These are phyloP conservation scores for Phialophora chinensis DNA, from an alignment of 2,329 filamentous ascomycete genomes.

Conservation along the genomic window DNA sequence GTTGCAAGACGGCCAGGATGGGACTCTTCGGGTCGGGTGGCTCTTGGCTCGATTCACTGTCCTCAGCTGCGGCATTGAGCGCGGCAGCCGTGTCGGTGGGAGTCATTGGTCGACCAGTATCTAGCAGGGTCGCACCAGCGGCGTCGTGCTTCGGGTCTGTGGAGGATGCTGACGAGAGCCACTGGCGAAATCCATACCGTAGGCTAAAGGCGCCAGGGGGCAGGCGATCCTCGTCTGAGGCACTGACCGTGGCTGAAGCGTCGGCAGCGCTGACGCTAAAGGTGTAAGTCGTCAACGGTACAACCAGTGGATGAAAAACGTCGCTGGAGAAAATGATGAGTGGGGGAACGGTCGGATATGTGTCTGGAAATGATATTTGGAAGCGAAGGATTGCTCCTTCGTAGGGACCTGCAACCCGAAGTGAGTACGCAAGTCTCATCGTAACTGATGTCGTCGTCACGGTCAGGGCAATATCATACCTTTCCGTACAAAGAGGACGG, in stretches of 20 bases:
- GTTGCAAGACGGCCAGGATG: slow-evolving; percentile 60
- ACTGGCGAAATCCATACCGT: slow-evolving; percentile 85
- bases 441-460: slow-evolving; percentile 5
- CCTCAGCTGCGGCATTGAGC: background rate
- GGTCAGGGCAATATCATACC: slow-evolving; percentile 60
- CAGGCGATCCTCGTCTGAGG: slow-evolving; percentile 79
- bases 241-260: slow-evolving; percentile 72
- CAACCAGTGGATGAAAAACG: slow-evolving; percentile 92
- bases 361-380: slow-evolving; percentile 81
- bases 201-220: slow-evolving; percentile 90
- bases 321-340: slow-evolving; percentile 88
- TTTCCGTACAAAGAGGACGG: slow-evolving; percentile 88
- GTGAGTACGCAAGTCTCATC: slow-evolving; percentile 12
- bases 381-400: slow-evolving; percentile 85
- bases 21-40: slow-evolving; percentile 16
- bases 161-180: slow-evolving; percentile 69
- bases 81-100: slow-evolving; percentile 44
- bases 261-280: slow-evolving; percentile 71
- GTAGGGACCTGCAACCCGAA: slow-evolving; percentile 73
- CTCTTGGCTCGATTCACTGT: background rate
- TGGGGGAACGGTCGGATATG: slow-evolving; percentile 79
- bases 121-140: slow-evolving; percentile 39
- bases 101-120: background rate
- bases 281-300: slow-evolving; percentile 91
- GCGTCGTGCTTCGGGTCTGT: slow-evolving; percentile 50